Percentiles rank a stretch among this genome's conserved stretches.
Evolutionary conservation across 345 rosid genomes (phyloP).

Genomic region (Acer negundo): DNA sequence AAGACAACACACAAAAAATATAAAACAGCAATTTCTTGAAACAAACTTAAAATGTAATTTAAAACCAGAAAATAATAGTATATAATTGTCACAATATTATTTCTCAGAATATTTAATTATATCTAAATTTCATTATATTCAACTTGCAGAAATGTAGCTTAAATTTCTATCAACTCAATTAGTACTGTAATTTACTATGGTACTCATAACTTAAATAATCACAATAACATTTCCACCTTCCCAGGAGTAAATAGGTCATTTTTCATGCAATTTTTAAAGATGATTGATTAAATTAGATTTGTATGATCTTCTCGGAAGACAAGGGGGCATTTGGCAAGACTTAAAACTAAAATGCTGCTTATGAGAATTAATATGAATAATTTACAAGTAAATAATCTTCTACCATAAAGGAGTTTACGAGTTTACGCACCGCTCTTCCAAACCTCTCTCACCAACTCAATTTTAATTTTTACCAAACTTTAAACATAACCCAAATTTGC

Average conservation of each 20-base stretch:
- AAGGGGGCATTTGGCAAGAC: neutral
- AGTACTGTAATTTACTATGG: too few relatives aligned
- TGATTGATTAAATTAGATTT: neutral
- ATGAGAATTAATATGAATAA: conserved; percentile 4
- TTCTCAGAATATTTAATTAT: too few relatives aligned
- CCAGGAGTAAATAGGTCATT: neutral
- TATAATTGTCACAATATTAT: too few relatives aligned
- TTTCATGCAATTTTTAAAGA: neutral
- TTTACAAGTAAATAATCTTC: conserved; percentile 3
- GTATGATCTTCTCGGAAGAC: neutral
- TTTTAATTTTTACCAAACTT: conserved; percentile 1
- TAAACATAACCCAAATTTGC: neutral
- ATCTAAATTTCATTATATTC: too few relatives aligned
- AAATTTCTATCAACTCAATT: too few relatives aligned
- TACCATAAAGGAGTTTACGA: neutral
- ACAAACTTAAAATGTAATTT: too few relatives aligned
- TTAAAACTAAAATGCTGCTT: conserved; percentile 7
- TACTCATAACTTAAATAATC: too few relatives aligned
- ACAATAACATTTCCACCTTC: neutral
- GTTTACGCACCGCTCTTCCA: neutral
- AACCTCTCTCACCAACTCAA: neutral
- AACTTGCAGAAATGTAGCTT: too few relatives aligned
- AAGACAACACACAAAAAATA: too few relatives aligned
- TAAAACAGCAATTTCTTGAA: too few relatives aligned
- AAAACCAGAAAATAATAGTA: too few relatives aligned